Conservation (phyloP, 2,329 filamentous ascomycete genomes). For the Calonectria pseudoturangicola region DNA sequence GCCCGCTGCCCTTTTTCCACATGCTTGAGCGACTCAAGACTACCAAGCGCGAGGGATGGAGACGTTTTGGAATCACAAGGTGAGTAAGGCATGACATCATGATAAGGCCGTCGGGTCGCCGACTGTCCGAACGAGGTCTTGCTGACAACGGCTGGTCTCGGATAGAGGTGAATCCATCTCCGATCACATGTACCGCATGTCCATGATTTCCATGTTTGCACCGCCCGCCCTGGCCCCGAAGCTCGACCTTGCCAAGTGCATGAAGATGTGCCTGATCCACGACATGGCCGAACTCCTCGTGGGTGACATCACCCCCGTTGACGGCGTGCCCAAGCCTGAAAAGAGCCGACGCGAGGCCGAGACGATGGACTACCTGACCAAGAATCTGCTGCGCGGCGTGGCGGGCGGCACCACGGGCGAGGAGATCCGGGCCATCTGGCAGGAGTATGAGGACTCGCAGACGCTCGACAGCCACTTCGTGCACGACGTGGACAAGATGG, state of each 20-base stretch:
- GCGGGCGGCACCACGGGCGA: slow-evolving; percentile 80
- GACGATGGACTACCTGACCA: slow-evolving; percentile 94
- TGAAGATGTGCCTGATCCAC: slow-evolving; percentile 96
- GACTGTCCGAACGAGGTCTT: neutral
- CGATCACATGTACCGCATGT: slow-evolving; percentile 99
- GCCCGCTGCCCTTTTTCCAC: slow-evolving; percentile 95
- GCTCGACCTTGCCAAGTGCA: slow-evolving; percentile 88
- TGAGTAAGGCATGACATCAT: slow-evolving; percentile 55
- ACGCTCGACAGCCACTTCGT: slow-evolving; percentile 93
- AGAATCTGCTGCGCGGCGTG: slow-evolving; percentile 82
- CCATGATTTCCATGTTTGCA: slow-evolving; percentile 93
- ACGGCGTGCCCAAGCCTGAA: slow-evolving; percentile 88
- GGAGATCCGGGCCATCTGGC: slow-evolving; percentile 88
- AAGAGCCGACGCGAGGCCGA: slow-evolving; percentile 90
- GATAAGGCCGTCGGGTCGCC: no score
- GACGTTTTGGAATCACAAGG: slow-evolving; percentile 85
- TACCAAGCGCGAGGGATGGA: slow-evolving; percentile 96
- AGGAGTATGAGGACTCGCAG: slow-evolving; percentile 93
- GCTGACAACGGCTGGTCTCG: slow-evolving; percentile 21
- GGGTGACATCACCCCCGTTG: slow-evolving; percentile 96
- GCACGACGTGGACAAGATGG: slow-evolving; percentile 98
- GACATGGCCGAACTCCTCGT: slow-evolving; percentile 98
- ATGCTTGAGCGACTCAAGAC: slow-evolving; percentile 95
- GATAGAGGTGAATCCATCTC: slow-evolving; percentile 89
- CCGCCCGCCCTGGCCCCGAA: slow-evolving; percentile 82